phyloP scores from a whole-genome alignment of 441 rosid genomes.

The Theobroma grandiflorum region DNA sequence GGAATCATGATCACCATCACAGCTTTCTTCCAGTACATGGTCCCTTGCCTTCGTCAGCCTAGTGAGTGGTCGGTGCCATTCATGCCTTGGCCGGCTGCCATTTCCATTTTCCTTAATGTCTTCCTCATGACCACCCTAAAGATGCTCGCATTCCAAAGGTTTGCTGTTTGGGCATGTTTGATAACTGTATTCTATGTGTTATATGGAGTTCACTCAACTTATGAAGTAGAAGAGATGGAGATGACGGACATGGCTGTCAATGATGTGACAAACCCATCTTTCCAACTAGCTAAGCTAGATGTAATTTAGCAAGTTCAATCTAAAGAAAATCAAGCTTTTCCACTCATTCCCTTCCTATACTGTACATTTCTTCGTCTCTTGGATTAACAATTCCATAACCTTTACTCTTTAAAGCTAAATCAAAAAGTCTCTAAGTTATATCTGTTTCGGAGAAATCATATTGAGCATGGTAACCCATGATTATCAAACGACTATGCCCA shows the following conservation, averaged over 20 bases:
- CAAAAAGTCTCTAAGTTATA: neutral
- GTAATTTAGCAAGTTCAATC: constrained; percentile 35
- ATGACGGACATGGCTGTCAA: constrained; percentile 26
- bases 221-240: constrained; percentile 75
- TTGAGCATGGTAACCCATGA: constrained; percentile 1
- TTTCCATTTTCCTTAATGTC: constrained; percentile 74
- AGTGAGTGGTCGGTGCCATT: constrained; percentile 78
- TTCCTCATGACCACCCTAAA: constrained; percentile 77
- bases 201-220: constrained; percentile 89
- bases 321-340: constrained; percentile 3
- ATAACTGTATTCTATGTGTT: constrained; percentile 73
- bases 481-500: neutral
- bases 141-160: constrained; percentile 61
- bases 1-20: constrained; percentile 45
- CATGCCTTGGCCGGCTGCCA: constrained; percentile 94
- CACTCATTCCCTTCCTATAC: neutral
- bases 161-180: constrained; percentile 76
- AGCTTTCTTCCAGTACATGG: constrained; percentile 48
- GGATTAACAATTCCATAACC: neutral
- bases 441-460: neutral
- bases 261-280: constrained; percentile 43
- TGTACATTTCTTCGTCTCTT: neutral
- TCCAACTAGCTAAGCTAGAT: constrained; percentile 53
- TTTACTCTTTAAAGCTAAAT: neutral
- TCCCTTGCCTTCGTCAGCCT: constrained; percentile 33